Evolutionary conservation across 805 yeast species (phyloP), one percentile per base, ranked within the genome.

Genomic region (Maudiozyma pseudohumilis): DNA sequence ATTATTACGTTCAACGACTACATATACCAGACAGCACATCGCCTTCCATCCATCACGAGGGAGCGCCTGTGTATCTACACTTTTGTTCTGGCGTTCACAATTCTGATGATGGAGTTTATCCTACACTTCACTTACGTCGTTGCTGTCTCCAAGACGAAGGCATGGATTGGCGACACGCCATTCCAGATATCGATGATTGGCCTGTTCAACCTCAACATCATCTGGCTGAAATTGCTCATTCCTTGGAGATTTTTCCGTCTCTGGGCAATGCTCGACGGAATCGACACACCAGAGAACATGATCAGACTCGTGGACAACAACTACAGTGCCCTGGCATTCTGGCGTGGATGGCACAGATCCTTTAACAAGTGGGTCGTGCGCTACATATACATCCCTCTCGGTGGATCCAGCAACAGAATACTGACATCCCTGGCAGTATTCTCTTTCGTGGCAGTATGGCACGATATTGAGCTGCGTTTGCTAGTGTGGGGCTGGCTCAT

Each of bases 281-380:
- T 89, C 36, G 97, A 92, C 53, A 84, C 97, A 0, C 97, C 98
- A 2, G 99, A 92, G 56, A 92, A 92, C 53, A 92, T 92, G 97
- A 77, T 92, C 40, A 69, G 99, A 41, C 88, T 97, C 56, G 85
- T 92, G 76, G 83, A 86, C 56, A 86, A 92, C 60, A 92, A 92
- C 61, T 92, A 79, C 59, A 81, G 94, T 24, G 92, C 96, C 0
- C 60, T 85, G 43, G 86, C 92, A n/a, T 92, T 92, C 58, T 92
- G 99, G 99, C 72, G 97, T 55, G 94, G 95, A 3, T 92, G 99
- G 99, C 99, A 92, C 61, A 74, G 97, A 53, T 80, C 94, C 34
- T 92, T 68, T 64, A 88, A 89, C 61, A 73, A 81, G 48, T 92
- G 96, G 94, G 81, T 84, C 24, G 72, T 83, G 19, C 70, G 95